Percentiles rank a stretch among this genome's conserved stretches.
phyloP scores from a whole-genome alignment of 2,329 filamentous ascomycete genomes.

The Juglanconis juglandina region DNA sequence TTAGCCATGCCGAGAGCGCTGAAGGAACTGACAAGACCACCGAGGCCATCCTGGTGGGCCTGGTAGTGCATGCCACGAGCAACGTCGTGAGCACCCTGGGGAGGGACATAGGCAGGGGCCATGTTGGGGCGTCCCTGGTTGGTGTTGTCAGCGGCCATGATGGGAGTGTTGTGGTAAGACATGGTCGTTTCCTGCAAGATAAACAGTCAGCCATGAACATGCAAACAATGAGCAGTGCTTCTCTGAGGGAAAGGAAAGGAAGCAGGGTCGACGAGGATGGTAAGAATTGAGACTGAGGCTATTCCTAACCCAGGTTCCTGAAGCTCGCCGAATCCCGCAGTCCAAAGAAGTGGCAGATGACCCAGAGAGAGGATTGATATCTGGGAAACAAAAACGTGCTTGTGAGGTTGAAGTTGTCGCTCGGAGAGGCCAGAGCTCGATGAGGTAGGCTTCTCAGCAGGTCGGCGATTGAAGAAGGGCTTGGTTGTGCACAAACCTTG shows the following conservation, averaged over 20 bases:
- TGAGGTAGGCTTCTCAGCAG: too few relatives aligned
- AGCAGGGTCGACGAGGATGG: neutral
- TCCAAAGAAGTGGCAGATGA: neutral
- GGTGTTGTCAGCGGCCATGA: constrained; percentile 24
- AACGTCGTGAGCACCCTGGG: constrained; percentile 23
- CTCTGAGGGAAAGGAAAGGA: neutral
- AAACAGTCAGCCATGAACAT: constrained; percentile 12
- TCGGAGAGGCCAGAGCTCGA: neutral
- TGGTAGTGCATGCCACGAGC: constrained; percentile 24
- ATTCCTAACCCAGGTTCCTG: neutral
- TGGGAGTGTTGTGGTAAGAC: constrained; percentile 23
- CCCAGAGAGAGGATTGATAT: neutral
- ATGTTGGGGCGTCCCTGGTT: constrained; percentile 22
- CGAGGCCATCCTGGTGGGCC: constrained; percentile 20
- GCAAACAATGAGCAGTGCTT: neutral
- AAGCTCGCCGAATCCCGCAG: too few relatives aligned
- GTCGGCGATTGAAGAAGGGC: neutral
- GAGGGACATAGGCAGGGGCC: constrained; percentile 21
- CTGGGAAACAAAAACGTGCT: neutral
- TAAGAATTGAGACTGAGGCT: neutral
- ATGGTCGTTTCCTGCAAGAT: constrained; percentile 18
- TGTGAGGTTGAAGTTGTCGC: neutral
- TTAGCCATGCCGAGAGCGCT: constrained; percentile 19
- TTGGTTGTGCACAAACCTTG: constrained; percentile 7
- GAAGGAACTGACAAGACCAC: constrained; percentile 21